A percentile compares a stretch with the other conserved stretches of the same genome.
Evolutionary conservation across 2,329 filamentous ascomycete genomes (phyloP).

Genomic region (Penicillium hesseltinei): DNA sequence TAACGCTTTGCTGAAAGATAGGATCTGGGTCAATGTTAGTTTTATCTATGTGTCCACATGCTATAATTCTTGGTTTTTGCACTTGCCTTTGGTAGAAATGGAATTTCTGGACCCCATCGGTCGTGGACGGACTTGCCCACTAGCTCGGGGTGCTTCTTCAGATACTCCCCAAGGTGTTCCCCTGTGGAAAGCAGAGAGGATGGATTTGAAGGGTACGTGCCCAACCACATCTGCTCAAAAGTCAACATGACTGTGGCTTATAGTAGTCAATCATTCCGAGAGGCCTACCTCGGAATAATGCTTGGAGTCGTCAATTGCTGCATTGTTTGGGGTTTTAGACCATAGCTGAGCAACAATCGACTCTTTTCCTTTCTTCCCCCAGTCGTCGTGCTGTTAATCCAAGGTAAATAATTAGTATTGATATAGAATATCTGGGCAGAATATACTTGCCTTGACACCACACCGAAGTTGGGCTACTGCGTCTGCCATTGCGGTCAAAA

Average conservation of each 20-base stretch:
- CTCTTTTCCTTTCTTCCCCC: constrained; percentile 66
- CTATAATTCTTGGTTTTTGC: neutral
- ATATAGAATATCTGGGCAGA: neutral
- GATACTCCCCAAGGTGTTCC: constrained; percentile 62
- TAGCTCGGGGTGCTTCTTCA: constrained; percentile 63
- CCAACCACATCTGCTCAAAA: constrained; percentile 66
- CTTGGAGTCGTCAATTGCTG: constrained; percentile 63
- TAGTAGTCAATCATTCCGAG: neutral
- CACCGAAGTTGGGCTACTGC: constrained; percentile 56
- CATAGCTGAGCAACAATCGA: constrained; percentile 67
- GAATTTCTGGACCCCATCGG: constrained; percentile 64
- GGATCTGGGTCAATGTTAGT: constrained; percentile 47
- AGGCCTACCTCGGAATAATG: constrained; percentile 59
- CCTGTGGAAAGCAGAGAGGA: constrained; percentile 62
- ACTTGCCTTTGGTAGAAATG: constrained; percentile 67
- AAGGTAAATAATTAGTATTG: neutral
- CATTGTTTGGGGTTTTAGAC: constrained; percentile 61
- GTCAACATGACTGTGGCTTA: neutral
- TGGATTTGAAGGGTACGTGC: constrained; percentile 69
- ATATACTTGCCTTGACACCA: constrained; percentile 47
- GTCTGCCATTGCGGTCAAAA: constrained; percentile 43
- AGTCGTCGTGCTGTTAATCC: constrained; percentile 58
- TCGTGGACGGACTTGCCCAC: constrained; percentile 62
- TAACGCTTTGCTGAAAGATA: constrained; percentile 72
- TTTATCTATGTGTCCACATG: neutral